These are phyloP conservation scores for Phytopythium chamaehyphon DNA, from an alignment of 352 stramenopile genomes.

Conservation along the genomic window DNA sequence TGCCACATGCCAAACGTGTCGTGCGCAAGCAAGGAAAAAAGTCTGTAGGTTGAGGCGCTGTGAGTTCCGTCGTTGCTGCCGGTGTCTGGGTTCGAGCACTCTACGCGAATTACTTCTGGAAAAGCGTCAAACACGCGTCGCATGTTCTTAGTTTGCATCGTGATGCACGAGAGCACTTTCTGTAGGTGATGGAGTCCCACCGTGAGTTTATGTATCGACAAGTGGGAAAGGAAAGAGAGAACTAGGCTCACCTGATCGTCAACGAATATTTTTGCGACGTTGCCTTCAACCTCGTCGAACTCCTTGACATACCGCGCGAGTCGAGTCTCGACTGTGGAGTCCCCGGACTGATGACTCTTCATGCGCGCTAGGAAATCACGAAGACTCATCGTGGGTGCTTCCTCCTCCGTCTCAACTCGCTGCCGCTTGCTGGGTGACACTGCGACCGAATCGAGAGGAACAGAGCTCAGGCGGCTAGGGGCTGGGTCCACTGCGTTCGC, in stretches of 20 bases:
- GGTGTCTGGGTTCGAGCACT: slow-evolving; percentile 4
- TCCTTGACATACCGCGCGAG: slow-evolving; percentile 29
- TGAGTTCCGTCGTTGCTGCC: slow-evolving; percentile 1
- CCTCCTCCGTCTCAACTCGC: not conserved
- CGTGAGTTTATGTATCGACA: not conserved
- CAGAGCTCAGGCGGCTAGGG: not conserved
- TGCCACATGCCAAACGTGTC: slow-evolving; percentile 32
- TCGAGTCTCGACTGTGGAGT: slow-evolving; percentile 18
- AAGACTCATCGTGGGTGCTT: slow-evolving; percentile 1
- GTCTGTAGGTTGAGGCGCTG: slow-evolving; percentile 16
- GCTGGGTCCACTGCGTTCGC: not conserved
- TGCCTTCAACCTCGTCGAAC: slow-evolving; percentile 22
- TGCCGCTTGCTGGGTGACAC: slow-evolving; percentile 1
- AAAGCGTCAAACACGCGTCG: slow-evolving; percentile 27
- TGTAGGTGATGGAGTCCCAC: not conserved
- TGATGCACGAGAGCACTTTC: slow-evolving; percentile 35
- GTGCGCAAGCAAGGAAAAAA: slow-evolving; percentile 28
- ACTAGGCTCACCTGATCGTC: slow-evolving; percentile 18
- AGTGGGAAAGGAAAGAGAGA: not conserved
- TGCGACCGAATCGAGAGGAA: no score
- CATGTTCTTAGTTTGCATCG: slow-evolving; percentile 34
- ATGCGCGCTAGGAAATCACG: slow-evolving; percentile 4
- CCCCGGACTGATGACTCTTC: slow-evolving; percentile 1
- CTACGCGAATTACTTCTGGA: slow-evolving; percentile 27
- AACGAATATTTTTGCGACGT: slow-evolving; percentile 30